Evolutionary conservation across 768 basidiomycete species (phyloP).

Genomic region (Aureoboletus auriporus): DNA sequence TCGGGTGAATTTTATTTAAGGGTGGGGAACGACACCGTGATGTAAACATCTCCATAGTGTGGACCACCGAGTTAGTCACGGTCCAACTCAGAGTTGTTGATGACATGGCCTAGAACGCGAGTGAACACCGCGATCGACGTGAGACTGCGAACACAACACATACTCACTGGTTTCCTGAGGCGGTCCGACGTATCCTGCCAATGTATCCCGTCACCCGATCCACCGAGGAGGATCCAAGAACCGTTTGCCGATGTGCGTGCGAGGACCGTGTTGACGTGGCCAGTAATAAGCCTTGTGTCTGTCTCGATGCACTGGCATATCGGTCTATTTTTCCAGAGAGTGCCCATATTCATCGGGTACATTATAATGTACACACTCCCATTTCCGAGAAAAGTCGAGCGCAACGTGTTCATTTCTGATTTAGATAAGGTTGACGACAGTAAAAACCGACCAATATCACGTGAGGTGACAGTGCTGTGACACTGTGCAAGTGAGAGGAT

Average conservation of each 20-base stretch:
- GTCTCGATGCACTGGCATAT: background rate
- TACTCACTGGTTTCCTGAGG: conserved; percentile 52
- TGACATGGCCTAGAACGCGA: conserved; percentile 39
- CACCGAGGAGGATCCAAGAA: conserved; percentile 47
- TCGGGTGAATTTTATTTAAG: no score
- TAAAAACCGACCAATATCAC: no score
- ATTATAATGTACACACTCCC: conserved; percentile 56
- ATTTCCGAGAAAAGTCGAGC: conserved; percentile 53
- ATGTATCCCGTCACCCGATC: conserved; percentile 29
- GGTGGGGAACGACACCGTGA: no score
- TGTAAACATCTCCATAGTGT: no score
- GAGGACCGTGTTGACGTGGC: conserved; percentile 48
- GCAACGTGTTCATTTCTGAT: conserved; percentile 35
- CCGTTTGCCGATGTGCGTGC: conserved; percentile 51
- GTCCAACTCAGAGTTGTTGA: conserved; percentile 20
- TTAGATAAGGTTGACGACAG: no score
- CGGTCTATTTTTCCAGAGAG: background rate
- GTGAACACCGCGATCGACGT: conserved; percentile 1
- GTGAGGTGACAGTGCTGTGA: no score
- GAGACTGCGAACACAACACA: conserved; percentile 10
- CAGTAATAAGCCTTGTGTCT: conserved; percentile 41
- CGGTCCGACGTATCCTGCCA: conserved; percentile 68
- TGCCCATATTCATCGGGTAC: conserved; percentile 34
- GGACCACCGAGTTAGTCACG: no score
- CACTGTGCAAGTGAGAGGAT: no score